Evolutionary conservation across 306 rosid genomes (phyloP), one percentile per base, ranked within the genome.

Genomic region (Amphicarpaea edgeworthii): DNA sequence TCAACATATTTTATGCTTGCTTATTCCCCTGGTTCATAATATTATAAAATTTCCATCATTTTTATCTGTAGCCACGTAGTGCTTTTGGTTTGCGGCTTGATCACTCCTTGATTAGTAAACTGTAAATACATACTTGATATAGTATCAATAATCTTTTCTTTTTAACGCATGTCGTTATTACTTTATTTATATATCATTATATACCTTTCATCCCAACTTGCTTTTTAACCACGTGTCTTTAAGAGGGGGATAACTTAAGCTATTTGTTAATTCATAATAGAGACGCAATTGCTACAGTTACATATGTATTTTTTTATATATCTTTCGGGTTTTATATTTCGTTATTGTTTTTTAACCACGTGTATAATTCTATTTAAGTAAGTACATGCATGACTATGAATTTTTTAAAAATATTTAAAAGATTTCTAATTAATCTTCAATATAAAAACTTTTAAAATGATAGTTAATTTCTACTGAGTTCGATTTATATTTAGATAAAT

Each of bases 41-140:
- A 42, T 1, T 5, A 30, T 32, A 28, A 42, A 54, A 30, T 67
- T 68, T 17, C 11, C 38, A 41, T 16, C 23, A 12, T 17, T 42
- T 53, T 28, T 68, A 55, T 12, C n/a, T n/a, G n/a, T n/a, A n/a
- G n/a, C n/a, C n/a, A n/a, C 20, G 14, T 53, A 67, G 23, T 47
- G 80, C 66, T 46, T 23, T 59, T 50, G 12, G 20, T 41, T 77
- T 77, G 34, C 75, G 38, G 81, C 75, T 30, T 41, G 17, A 67
- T 53, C 41, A 77, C 49, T 41, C 46, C 47, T 77, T 41, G 4
- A 47, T 47, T 23, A 26, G 3, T 4, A 37, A 37, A n/a, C 7
- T 3, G 3, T 4, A 37, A 37, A n/a, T 7, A 8, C 3, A 61
- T 17, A 41, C 6, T 24, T 59, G 9, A 28, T 63, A 19, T 46